Evolutionary conservation across 192 early-diverging fungal genomes (phyloP), one percentile per base, ranked within the genome.

Genomic region (Backusella parvicylindrica): DNA sequence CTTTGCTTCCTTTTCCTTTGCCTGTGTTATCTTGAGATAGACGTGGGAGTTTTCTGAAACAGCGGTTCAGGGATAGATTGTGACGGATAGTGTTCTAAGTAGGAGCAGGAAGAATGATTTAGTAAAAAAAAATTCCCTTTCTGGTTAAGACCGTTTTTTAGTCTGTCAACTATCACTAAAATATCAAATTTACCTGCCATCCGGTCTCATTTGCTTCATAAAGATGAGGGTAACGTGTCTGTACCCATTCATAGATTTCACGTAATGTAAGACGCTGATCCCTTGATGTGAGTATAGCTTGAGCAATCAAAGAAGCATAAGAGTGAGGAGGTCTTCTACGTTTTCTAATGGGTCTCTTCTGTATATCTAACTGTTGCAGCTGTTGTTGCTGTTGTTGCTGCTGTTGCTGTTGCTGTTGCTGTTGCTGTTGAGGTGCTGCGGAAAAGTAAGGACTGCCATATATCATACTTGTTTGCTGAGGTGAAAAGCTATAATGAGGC

Each of bases 221-320:
- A 67, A 90, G 91, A 79, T 91, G 88, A 0, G 94, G 94, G 70
- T 93, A 94, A 56, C 89, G 83, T 4, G 79, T 77, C 74, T 87
- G 86, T 16, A 95, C 88, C 85, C 91, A 95, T 15, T 89, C 77
- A 84, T 97, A 97, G 23, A 97, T 95, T 26, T 96, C 95, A n/a
- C 86, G 87, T 26, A 97, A 82, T 4, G 95, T 94, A 79, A 97
- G 77, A 41, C 84, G 84, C 23, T 87, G 78, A 35, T 85, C 79
- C 5, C 82, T 77, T 15, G 87, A 88, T 6, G 86, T 83, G 8
- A 90, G 38, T 64, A 97, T 95, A 0, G 93, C 96, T 64, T 97
- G 90, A 0, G 91, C 88, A 43, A 97, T 95, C 15, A 97, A 77
- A 28, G 86, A 87, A 0, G 93, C 91, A 79, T 97, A 97, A 1